Conservation (phyloP, 768 basidiomycete genomes). For the Lactifluus rugatus region DNA sequence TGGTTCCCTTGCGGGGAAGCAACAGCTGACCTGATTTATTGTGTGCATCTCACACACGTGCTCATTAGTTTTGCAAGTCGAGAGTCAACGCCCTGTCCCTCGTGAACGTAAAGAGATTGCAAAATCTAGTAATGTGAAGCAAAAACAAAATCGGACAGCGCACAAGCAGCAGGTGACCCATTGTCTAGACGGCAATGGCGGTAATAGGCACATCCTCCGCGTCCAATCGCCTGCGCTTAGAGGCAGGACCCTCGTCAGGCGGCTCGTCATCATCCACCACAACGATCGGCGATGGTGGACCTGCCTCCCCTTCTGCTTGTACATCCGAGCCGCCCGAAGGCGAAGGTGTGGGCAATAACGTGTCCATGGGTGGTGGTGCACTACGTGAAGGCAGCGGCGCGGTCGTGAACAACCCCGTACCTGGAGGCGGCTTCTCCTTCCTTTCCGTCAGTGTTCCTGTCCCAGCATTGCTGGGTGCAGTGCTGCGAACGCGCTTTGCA, state of each 20-base stretch:
- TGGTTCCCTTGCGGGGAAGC: background rate
- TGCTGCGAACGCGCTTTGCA: slow-evolving; percentile 17
- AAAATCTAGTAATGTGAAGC: slow-evolving; percentile 11
- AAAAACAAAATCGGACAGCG: background rate
- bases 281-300: slow-evolving; percentile 44
- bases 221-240: slow-evolving; percentile 42
- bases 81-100: background rate
- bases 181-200: slow-evolving; percentile 4
- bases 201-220: slow-evolving; percentile 6
- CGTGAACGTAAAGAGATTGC: background rate
- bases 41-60: background rate
- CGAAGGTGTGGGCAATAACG: slow-evolving; percentile 30
- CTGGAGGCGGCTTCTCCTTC: slow-evolving; percentile 5
- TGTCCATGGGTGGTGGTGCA: slow-evolving; percentile 11
- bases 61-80: slow-evolving; percentile 4
- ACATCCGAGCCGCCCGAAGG: slow-evolving; percentile 9
- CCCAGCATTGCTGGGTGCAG: slow-evolving; percentile 5
- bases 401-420: slow-evolving; percentile 14
- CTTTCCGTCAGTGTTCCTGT: slow-evolving; percentile 1
- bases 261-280: slow-evolving; percentile 46
- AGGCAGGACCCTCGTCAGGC: slow-evolving; percentile 41
- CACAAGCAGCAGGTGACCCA: background rate
- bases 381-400: slow-evolving; percentile 9
- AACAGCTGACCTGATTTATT: background rate
- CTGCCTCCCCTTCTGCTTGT: slow-evolving; percentile 24